These are phyloP conservation scores for Quercus parvula DNA, from an alignment of 306 rosid genomes.

Conservation along the genomic window DNA sequence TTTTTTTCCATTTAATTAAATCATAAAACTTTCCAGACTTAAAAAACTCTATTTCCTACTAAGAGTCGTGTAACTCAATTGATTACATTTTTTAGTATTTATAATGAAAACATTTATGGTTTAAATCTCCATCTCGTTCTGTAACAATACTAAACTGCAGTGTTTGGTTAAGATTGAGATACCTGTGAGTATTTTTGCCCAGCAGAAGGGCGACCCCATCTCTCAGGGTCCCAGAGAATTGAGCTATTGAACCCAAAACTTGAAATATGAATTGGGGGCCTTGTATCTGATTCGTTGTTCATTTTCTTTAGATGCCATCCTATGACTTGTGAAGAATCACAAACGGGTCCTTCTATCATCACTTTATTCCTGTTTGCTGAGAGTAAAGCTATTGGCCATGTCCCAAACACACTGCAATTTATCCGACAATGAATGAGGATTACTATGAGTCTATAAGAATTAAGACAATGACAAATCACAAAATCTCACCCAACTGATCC, in stretches of 20 bases:
- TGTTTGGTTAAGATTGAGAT: neutral
- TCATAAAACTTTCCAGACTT: too few relatives aligned
- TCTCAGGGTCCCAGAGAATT: conserved; percentile 92
- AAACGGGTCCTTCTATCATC: conserved; percentile 83
- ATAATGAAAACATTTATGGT: rapidly evolving
- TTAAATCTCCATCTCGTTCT: rapidly evolving
- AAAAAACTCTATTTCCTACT: too few relatives aligned
- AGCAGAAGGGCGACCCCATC: conserved; percentile 97
- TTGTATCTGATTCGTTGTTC: conserved; percentile 55
- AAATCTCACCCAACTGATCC: too few relatives aligned
- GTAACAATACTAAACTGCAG: too few relatives aligned
- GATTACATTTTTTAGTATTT: too few relatives aligned
- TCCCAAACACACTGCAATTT: conserved; percentile 71
- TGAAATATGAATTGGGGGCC: conserved; percentile 71
- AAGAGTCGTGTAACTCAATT: too few relatives aligned
- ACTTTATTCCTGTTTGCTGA: conserved; percentile 62
- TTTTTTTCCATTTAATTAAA: too few relatives aligned
- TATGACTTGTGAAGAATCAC: conserved; percentile 82
- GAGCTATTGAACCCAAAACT: conserved; percentile 93
- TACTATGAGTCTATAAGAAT: too few relatives aligned
- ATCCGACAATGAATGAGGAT: neutral
- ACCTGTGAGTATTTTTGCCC: conserved; percentile 86
- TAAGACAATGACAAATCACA: too few relatives aligned
- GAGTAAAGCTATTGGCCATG: conserved; percentile 84
- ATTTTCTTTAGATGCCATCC: conserved; percentile 83